Conservation (phyloP, 139 green algal species). For the Gonium pectorale region DNA sequence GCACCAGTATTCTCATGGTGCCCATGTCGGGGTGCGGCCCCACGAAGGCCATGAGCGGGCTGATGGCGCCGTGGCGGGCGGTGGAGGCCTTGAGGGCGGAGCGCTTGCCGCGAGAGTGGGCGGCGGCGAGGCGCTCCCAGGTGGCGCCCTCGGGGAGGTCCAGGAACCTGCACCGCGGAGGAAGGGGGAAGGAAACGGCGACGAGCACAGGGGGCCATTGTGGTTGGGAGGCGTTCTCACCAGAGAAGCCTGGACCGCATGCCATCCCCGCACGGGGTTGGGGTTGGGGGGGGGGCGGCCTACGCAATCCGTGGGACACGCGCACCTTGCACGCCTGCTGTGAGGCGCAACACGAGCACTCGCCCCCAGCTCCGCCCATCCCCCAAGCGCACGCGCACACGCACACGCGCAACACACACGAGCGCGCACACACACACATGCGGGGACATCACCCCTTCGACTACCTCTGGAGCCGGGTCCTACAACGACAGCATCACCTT, state of each 20-base stretch:
- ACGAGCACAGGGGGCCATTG: background rate
- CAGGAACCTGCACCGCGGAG: slow-evolving; percentile 37
- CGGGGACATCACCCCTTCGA: background rate
- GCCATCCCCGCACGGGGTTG: no score
- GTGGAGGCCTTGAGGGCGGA: slow-evolving; percentile 11
- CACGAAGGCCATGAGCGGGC: slow-evolving; percentile 22
- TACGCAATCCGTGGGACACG: no score
- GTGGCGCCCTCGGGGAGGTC: background rate
- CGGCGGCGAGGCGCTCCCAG: background rate
- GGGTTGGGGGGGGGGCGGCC: no score
- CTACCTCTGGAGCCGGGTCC: no score
- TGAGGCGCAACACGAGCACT: no score
- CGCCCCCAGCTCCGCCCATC: no score
- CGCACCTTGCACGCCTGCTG: no score
- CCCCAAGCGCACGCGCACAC: no score
- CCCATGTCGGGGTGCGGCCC: slow-evolving; percentile 45
- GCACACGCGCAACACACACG: no score
- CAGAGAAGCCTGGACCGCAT: no score
- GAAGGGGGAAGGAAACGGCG: background rate
- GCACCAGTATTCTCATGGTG: slow-evolving; percentile 43
- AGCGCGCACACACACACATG: background rate
- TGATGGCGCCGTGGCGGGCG: background rate
- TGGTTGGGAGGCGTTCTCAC: no score
- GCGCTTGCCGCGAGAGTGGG: background rate
- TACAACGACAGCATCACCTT: no score